Evolutionary conservation across 1,139 yeast species (phyloP), one percentile per base, ranked within the genome.

Genomic region (Suhomyces maxii): DNA sequence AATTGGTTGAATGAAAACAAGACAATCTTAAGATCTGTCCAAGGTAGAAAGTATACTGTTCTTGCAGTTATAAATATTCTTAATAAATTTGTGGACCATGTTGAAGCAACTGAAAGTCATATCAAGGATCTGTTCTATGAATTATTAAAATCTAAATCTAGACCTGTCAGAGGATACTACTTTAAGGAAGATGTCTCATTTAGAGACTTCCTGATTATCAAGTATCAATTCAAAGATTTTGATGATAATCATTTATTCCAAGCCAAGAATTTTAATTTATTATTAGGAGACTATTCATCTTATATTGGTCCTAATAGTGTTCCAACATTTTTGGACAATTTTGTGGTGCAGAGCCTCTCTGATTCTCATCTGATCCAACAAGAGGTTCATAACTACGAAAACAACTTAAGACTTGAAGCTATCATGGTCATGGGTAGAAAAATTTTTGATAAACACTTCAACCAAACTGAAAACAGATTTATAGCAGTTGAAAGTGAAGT

Each of bases 121-220:
- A 33, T 9, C 25, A 34, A 34, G 7, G 49, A 36, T 6, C 37
- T 39, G 25, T 34, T 53, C 6, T n/a, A 34, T 8, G 54, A 53
- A 12, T 41, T 53, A 9, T 40, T 60, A 11, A 48, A 48, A 9
- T 26, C 52, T 1, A 48, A 51, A 7, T 41, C 58, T 1, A 48
- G 68, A 36, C 77, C 78, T 1, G 49, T 60, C n/a, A 70, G 91
- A 60, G 59, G 63, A 1, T 79, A 82, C 52, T 79, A 77, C 47
- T 85, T 84, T 56, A 64, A 69, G 37, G 93, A 86, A 55, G 95
- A 86, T 65, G 80, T 84, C 8, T 64, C 73, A 12, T 67, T 83
- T 50, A 79, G 80, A 50, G 90, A 84, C 48, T 84, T 82, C 54
- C 67, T 70, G 43, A 74, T 84, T 3, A 69, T 85, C 28, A 76